Evolutionary conservation across 768 basidiomycete genomes (phyloP), one percentile per base, ranked within the genome.

Genomic region (Cubamyces lactineus): DNA sequence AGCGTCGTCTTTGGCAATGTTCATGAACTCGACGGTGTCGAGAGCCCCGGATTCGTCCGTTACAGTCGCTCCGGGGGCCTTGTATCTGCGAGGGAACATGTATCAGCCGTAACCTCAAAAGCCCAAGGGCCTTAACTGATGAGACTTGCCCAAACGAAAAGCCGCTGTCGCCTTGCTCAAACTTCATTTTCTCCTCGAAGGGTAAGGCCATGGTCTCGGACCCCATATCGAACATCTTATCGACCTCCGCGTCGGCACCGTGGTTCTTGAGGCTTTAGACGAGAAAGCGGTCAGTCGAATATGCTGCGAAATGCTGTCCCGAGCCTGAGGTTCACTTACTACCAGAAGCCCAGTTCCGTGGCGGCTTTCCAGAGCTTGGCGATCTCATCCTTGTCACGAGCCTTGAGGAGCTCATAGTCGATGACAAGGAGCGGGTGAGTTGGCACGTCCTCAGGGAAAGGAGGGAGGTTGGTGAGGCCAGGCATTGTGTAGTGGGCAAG

Each of bases 281-380:
- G n/a, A 28, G 23, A 3, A 46, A 43, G 3, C 2, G 12, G 5
- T 17, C 24, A 17, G 48, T 47, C 19, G 51, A 4, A 9, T 8
- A 43, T 16, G 39, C 16, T 16, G 42, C 24, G 13, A 26, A 26
- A 15, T 15, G 12, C 48, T 12, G 15, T 21, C 23, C 45, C n/a
- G n/a, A 5, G 3, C 2, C 41, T n/a, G n/a, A n/a, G n/a, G 3
- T n/a, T 7, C 26, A 79, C 81, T 66, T 67, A 82, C 79, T 82
- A 84, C 79, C 82, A 84, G 70, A 84, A 84, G 1, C 83, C 82
- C 13, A 84, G 72, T 24, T 74, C 71, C 0, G 79, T 81, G 16
- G 79, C 79, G 0, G 82, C 82, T 21, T 78, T 68, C 79, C 79
- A 83, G 21, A 84, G 75, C 54, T 67, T 74, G 8, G 77, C 73